Evolutionary conservation across 495 filamentous ascomycete genomes (phyloP).

Genomic region (Aspergillus campestris): DNA sequence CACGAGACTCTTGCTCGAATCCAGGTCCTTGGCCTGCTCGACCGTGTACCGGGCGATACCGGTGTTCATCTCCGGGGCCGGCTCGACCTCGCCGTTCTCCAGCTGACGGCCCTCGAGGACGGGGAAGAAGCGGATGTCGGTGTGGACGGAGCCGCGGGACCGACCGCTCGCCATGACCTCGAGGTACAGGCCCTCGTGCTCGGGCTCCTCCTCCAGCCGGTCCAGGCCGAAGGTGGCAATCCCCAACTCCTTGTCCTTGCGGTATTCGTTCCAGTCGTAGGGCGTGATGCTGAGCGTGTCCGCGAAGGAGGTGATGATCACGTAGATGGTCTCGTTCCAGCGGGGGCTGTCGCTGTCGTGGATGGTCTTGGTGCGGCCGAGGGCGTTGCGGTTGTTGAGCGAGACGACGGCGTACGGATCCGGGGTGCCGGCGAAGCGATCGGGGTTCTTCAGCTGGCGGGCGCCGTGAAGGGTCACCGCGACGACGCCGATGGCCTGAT

Average conservation of each 20-base stretch:
- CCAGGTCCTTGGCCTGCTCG: slow-evolving; percentile 92
- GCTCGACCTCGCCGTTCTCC: slow-evolving; percentile 67
- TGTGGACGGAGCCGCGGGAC: slow-evolving; percentile 65
- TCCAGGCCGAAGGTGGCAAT: slow-evolving; percentile 77
- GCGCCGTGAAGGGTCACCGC: slow-evolving; percentile 88
- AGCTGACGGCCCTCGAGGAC: slow-evolving; percentile 65
- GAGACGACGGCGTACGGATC: slow-evolving; percentile 90
- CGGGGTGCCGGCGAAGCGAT: slow-evolving; percentile 86
- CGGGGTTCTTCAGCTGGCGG: slow-evolving; percentile 85
- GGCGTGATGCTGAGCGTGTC: slow-evolving; percentile 75
- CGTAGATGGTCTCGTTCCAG: slow-evolving; percentile 94
- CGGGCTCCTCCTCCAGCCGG: slow-evolving; percentile 61
- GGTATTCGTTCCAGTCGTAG: slow-evolving; percentile 89
- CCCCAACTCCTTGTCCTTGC: slow-evolving; percentile 95
- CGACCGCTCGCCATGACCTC: slow-evolving; percentile 83
- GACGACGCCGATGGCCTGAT: slow-evolving; percentile 91
- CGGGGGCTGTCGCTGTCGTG: slow-evolving; percentile 76
- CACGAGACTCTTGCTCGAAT: slow-evolving; percentile 79
- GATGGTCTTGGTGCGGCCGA: slow-evolving; percentile 83
- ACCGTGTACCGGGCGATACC: slow-evolving; percentile 90
- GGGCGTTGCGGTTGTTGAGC: slow-evolving; percentile 67
- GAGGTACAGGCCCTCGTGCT: slow-evolving; percentile 75
- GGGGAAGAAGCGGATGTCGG: slow-evolving; percentile 92
- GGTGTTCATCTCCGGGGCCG: slow-evolving; percentile 79
- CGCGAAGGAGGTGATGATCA: slow-evolving; percentile 83